Conservation (phyloP, 305 asterid genomes). For the Fraxinus angustifolia region DNA sequence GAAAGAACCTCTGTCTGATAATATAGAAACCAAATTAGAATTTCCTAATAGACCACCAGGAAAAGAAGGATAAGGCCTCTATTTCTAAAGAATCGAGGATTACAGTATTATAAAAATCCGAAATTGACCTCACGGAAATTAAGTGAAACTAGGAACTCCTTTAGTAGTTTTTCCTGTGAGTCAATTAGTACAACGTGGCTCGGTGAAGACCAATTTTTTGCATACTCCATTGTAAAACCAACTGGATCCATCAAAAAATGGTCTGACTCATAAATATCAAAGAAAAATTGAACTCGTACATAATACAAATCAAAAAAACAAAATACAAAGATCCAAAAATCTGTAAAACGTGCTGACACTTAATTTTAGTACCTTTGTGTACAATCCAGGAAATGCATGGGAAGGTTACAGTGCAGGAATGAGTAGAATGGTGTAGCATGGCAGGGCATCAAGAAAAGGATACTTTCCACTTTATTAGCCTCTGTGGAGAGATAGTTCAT, state of each 20-base stretch:
- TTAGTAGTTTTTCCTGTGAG: slow-evolving; percentile 56
- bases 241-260: slow-evolving; percentile 58
- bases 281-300: background rate
- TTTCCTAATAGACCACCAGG: background rate
- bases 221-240: slow-evolving; percentile 44
- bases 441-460: slow-evolving; percentile 81
- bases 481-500: slow-evolving; percentile 71
- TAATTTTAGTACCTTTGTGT: slow-evolving; percentile 62
- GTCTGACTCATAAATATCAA: slow-evolving; percentile 55
- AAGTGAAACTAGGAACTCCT: slow-evolving; percentile 57
- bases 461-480: slow-evolving; percentile 58
- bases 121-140: slow-evolving; percentile 58
- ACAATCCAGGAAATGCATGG: slow-evolving; percentile 92
- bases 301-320: background rate
- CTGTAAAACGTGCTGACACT: background rate
- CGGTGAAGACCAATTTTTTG: slow-evolving; percentile 62
- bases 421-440: slow-evolving; percentile 97
- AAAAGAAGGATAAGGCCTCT: background rate
- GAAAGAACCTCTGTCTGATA: slow-evolving; percentile 78
- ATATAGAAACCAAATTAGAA: slow-evolving; percentile 7
- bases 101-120: background rate
- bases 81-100: background rate
- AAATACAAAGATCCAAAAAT: background rate
- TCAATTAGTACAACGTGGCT: slow-evolving; percentile 83
- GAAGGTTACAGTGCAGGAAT: slow-evolving; percentile 60